These are phyloP conservation scores for Pseudonitzschia delicatissima DNA, from an alignment of 108 stramenopile species.

Conservation along the genomic window DNA sequence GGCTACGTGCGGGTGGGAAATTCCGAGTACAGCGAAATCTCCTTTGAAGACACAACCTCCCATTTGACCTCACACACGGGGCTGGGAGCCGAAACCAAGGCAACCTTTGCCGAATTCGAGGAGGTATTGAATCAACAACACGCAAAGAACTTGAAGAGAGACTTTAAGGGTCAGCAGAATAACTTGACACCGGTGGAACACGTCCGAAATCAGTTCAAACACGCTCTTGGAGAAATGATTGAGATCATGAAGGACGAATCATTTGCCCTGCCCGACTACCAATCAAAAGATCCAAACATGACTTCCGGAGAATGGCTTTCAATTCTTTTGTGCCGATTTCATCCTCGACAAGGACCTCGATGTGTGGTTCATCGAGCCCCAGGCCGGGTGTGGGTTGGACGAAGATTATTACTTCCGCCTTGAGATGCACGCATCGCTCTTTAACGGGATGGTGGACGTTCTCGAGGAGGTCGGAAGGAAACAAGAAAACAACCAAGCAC, in stretches of 20 bases:
- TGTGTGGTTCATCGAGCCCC: slow-evolving; percentile 33
- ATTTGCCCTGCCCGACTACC: neutral
- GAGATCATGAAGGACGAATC: slow-evolving; percentile 14
- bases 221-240: slow-evolving; percentile 20
- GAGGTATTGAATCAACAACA: neutral
- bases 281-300: neutral
- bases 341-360: slow-evolving; percentile 35
- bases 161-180: neutral
- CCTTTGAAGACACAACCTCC: slow-evolving; percentile 10
- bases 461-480: slow-evolving; percentile 15
- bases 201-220: slow-evolving; percentile 39
- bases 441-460: slow-evolving; percentile 9
- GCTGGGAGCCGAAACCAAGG: neutral
- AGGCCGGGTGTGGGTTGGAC: slow-evolving; percentile 18
- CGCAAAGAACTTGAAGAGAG: neutral
- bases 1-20: slow-evolving; percentile 27
- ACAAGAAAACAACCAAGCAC: neutral
- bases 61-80: slow-evolving; percentile 27
- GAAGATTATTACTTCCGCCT: slow-evolving; percentile 21
- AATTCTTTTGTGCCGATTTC: slow-evolving; percentile 32
- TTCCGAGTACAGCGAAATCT: slow-evolving; percentile 16
- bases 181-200: slow-evolving; percentile 21
- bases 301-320: slow-evolving; percentile 25
- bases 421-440: slow-evolving; percentile 20
- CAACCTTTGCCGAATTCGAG: neutral